These are phyloP conservation scores for Coemansia sp. DNA, from an alignment of 192 early-diverging fungal species.

Conservation along the genomic window DNA sequence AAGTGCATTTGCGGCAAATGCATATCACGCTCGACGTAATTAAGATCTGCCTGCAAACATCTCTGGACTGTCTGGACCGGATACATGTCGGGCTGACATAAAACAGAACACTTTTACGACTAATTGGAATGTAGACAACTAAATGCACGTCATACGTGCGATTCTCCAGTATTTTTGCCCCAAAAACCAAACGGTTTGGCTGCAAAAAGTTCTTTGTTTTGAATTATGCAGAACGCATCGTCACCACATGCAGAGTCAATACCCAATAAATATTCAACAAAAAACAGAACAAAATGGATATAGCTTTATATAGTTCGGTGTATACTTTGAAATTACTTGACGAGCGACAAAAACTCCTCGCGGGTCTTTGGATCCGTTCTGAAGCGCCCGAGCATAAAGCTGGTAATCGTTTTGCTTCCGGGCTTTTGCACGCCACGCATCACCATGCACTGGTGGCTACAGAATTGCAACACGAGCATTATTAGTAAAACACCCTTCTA, in stretches of 20 bases:
- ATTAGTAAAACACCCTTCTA: background rate
- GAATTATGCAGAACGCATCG: slow-evolving; percentile 1
- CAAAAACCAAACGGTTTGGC: no score
- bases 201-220: background rate
- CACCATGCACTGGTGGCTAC: slow-evolving; percentile 92
- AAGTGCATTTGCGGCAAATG: background rate
- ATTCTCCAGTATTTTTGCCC: no score
- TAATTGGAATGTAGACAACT: no score
- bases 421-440: slow-evolving; percentile 98
- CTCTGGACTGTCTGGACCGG: background rate
- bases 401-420: slow-evolving; percentile 90
- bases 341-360: slow-evolving; percentile 93
- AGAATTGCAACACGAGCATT: background rate
- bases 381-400: slow-evolving; percentile 94
- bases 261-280: background rate
- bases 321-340: slow-evolving; percentile 32
- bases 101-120: background rate
- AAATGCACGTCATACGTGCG: no score
- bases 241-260: background rate
- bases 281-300: background rate
- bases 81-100: background rate
- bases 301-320: background rate
- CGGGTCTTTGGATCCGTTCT: slow-evolving; percentile 86
- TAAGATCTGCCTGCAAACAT: background rate
- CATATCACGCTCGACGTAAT: background rate